Evolutionary conservation across 1,284 basidiomycete genomes (phyloP), one percentile per base, ranked within the genome.

Genomic region (Leccinum subspadiceum): DNA sequence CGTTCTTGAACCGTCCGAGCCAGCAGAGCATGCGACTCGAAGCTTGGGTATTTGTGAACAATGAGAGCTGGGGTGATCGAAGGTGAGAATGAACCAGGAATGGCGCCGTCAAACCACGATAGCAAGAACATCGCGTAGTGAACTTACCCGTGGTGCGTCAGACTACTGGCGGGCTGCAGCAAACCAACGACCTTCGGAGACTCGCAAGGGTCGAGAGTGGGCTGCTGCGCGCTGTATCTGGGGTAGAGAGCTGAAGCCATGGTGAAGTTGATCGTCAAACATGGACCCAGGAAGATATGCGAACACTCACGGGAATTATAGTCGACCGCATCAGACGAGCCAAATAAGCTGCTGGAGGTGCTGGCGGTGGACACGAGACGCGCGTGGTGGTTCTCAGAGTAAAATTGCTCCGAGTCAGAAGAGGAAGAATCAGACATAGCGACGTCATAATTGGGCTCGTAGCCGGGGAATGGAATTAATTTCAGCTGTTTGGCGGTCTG

Each of bases 11-110:
- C 86, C 87, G 61, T 82, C 82, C 60, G 79, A 71, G 57, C 84
- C 81, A 26, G 84, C 72, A 51, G 85, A 82, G 64, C 86, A 88
- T 44, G 87, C 85, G 58, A 89, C 77, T 64, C 84, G 83, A 64
- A 89, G 80, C 72, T 87, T 92, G 13, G 90, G 90, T 62, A 93
- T 90, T 74, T 90, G 88, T 35, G 84, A 85, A 68, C 90, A 93
- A 58, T 79, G 80, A 59, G 83, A 78, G 54, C 87, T 90, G 68
- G 60, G 44, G 31, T 59, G 53, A 59, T 58, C 22, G 57, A 62
- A 62, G 52, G 58, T 31, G 58, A 53, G 51, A 50, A 66, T 41
- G 44, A 35, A 57, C 31, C 49, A 48, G 39, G 57, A 62, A 56
- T 26, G 15, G 54, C 3, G 57, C 50, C 60, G 51, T 64, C 53